Base-by-base conservation (phyloP, 2,329 filamentous ascomycete genomes). In the Pestalotiopsis sp. region DNA sequence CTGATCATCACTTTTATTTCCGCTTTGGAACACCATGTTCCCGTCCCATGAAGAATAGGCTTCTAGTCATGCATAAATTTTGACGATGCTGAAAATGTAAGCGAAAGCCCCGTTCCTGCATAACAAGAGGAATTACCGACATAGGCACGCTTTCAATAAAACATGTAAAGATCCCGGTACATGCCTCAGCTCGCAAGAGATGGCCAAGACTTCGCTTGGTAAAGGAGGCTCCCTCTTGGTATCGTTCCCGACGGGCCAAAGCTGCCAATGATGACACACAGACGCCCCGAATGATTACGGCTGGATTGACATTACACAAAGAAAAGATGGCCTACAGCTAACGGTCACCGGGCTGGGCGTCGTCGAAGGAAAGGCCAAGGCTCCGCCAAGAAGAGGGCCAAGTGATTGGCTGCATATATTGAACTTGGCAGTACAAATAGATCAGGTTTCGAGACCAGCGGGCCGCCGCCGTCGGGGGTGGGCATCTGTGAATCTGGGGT, bases 381-480 rank as follows among this genome's bases (percentile, higher is more conserved):
- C 14, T 52, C 14, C 25, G 57, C 57, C 57, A 59, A 59, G 57
- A 27, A 7, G 57, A 27, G 23, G 20, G 45, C 45, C 45, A 52
- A 52, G 45, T 52, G 45, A 52, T 52, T 52, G 45, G 23, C 57
- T 59, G 27, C 57, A 59, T 59, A 59, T 59, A 59, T 59, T 27
- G 57, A 36, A 59, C 57, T 59, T 59, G 57, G 57, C 57, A 36
- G 27, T 36, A 13, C 12, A 59, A 27, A 27, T 59, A 27, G 17
- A 59, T 59, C 27, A 27, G 23, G 57, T 59, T 59, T 59, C n/a
- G 23, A 17, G 57, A 36, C 57, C 27, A 20, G 23, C 57, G 57
- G 57, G 27, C 57, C 57, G 57, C 57, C 57, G 13, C 45, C 45
- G 31, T 36, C 45, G 45, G n/a, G 14, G 45, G 31, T 36, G 31